phyloP scores from a whole-genome alignment of 2,329 filamentous ascomycete species.

The Tetracladium maxilliforme region DNA sequence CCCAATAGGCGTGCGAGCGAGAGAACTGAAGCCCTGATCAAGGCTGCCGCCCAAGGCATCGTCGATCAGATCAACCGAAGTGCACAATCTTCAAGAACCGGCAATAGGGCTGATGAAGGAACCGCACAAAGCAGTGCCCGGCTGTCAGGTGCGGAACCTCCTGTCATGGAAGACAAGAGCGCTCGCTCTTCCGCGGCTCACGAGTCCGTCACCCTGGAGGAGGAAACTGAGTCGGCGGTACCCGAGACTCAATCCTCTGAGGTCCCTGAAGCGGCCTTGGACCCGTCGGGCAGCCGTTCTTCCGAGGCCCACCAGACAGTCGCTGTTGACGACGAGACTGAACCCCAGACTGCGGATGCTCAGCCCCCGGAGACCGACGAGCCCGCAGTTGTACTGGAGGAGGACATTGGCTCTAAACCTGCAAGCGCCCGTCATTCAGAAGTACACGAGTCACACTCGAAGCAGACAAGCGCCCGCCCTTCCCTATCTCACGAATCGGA shows the following conservation, averaged over 20 bases:
- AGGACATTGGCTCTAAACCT: slow-evolving; percentile 12
- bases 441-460: neutral
- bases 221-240: slow-evolving; percentile 7
- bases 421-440: neutral
- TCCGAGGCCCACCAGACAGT: slow-evolving; percentile 2
- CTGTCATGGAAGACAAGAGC: slow-evolving; percentile 9
- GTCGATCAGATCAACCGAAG: slow-evolving; percentile 16
- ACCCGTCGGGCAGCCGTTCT: too few relatives aligned
- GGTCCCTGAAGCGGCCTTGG: too few relatives aligned
- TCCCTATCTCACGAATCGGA: neutral
- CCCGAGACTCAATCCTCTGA: too few relatives aligned
- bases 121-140: too few relatives aligned
- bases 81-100: too few relatives aligned
- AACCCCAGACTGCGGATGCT: slow-evolving; percentile 7
- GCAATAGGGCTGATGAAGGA: too few relatives aligned
- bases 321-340: slow-evolving; percentile 3
- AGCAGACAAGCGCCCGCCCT: neutral
- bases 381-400: too few relatives aligned
- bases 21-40: slow-evolving; percentile 34
- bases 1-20: too few relatives aligned
- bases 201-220: slow-evolving; percentile 11
- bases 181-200: slow-evolving; percentile 18
- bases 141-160: too few relatives aligned
- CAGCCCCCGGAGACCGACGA: too few relatives aligned
- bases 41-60: slow-evolving; percentile 34